Evolutionary conservation across 202 grass and related monocot species (phyloP).

Genomic region (Miscanthus sacchariflorus): DNA sequence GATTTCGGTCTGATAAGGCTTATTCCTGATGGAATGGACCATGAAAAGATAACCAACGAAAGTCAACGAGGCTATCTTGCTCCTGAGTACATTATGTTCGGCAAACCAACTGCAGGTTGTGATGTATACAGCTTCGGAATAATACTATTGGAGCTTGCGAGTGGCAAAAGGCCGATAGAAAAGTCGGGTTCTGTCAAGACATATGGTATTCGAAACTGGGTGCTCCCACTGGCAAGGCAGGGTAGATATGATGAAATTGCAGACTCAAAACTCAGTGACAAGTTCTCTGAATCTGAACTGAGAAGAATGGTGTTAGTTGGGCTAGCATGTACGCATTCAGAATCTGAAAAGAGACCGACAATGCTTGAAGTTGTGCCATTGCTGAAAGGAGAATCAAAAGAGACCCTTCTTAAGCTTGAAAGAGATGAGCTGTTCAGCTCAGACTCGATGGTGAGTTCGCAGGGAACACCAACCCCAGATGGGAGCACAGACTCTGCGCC

Average conservation of each 20-base stretch:
- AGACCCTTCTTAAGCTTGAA: slow-evolving; percentile 63
- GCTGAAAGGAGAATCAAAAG: slow-evolving; percentile 76
- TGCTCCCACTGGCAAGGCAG: slow-evolving; percentile 67
- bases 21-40: slow-evolving; percentile 59
- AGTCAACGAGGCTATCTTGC: slow-evolving; percentile 73
- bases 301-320: slow-evolving; percentile 75
- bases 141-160: slow-evolving; percentile 71
- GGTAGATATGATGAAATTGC: slow-evolving; percentile 74
- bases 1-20: slow-evolving; percentile 82
- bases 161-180: slow-evolving; percentile 71
- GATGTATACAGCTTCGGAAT: slow-evolving; percentile 88
- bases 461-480: slow-evolving; percentile 53
- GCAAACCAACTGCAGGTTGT: slow-evolving; percentile 64
- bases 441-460: slow-evolving; percentile 52
- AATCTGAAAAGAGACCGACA: slow-evolving; percentile 68
- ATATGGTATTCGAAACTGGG: slow-evolving; percentile 68
- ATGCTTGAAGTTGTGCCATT: slow-evolving; percentile 69
- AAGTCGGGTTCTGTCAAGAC: slow-evolving; percentile 48
- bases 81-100: slow-evolving; percentile 77
- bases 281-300: slow-evolving; percentile 70
- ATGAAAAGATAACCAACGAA: slow-evolving; percentile 64
- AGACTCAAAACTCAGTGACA: slow-evolving; percentile 76
- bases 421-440: slow-evolving; percentile 61
- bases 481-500: slow-evolving; percentile 43
- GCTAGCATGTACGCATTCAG: slow-evolving; percentile 68